Base-by-base conservation (phyloP, 148 eudicot genomes). In the Cornus florida region DNA sequence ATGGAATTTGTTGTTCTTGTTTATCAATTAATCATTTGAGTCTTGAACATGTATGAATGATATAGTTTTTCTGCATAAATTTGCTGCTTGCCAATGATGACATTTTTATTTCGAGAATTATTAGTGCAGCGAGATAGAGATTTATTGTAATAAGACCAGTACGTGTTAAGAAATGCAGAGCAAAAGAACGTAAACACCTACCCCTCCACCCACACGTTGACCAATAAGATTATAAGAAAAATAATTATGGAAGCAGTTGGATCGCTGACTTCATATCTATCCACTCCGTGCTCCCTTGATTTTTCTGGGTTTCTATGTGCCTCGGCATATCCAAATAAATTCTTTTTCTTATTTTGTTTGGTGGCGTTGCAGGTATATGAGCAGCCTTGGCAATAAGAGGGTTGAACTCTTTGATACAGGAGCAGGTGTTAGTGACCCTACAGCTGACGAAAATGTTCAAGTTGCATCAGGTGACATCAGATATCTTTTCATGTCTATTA, bases 351-450 rank as follows among this genome's bases (percentile, higher is more conserved):
- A 24, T 28, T 46, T 60, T 22, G 41, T 60, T 43, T 81, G 38
- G 75, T 75, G 73, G 62, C 75, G 59, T 22, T 87, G 72, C 86
- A 97, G 99, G 83, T 92, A 94, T 86, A 85, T 89, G 94, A 97
- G 93, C 86, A 90, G 86, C 82, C 92, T 92, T 84, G 97, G 94
- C 43, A 92, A 92, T 83, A 97, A 97, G 85, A 97, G 90, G 86
- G 92, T 90, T 74, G 99, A 97, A 87, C 91, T 97, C 71, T 97
- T 94, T 82, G 99, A 97, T 80, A 87, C 84, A 91, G 99, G 95
- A 78, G 91, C 91, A 56, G 98, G 99, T 80, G 81, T 86, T 80
- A 90, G 93, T 87, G 99, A 92, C 73, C 97, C 97, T 48, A 89
- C 84, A 67, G 98, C 91, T 74, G 98, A 94, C 75, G 98, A 94